These are phyloP conservation scores for Physaria fendleri DNA, from an alignment of 345 rosid species.

Conservation along the genomic window DNA sequence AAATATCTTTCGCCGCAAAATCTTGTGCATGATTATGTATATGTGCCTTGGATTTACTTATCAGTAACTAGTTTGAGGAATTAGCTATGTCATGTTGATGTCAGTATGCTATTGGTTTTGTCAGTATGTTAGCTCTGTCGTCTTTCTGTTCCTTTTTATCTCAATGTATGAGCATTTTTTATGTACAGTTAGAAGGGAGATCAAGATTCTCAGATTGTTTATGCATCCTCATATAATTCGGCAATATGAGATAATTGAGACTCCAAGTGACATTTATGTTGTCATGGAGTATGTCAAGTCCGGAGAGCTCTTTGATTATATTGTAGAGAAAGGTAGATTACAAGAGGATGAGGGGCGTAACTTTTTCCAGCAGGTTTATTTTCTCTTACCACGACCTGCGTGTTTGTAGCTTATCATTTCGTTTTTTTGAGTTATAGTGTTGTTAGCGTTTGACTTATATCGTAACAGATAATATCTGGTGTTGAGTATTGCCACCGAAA, in stretches of 20 bases:
- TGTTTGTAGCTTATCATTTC: conserved; percentile 14
- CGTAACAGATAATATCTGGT: conserved; percentile 80
- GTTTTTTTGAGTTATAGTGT: conserved; percentile 15
- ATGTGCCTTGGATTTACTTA: background rate
- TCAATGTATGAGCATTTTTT: background rate
- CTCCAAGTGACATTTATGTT: conserved; percentile 64
- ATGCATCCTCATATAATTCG: conserved; percentile 96
- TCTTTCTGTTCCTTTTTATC: background rate
- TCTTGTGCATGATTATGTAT: background rate
- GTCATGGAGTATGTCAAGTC: conserved; percentile 92
- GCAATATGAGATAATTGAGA: conserved; percentile 90
- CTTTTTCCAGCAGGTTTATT: conserved; percentile 88
- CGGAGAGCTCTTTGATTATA: conserved; percentile 95
- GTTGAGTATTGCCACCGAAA: conserved; percentile 89
- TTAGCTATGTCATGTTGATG: too few relatives aligned
- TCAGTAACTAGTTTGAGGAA: background rate
- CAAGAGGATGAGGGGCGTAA: conserved; percentile 91
- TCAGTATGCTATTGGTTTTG: too few relatives aligned
- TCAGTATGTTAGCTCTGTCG: too few relatives aligned
- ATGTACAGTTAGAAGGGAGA: conserved; percentile 78
- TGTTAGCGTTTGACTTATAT: conserved; percentile 4
- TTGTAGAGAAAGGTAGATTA: conserved; percentile 80
- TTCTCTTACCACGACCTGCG: conserved; percentile 46
- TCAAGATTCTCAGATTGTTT: conserved; percentile 72
- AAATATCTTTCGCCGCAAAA: too few relatives aligned